Base-by-base conservation (phyloP, 306 rosid species). In the Quillaja saponaria region DNA sequence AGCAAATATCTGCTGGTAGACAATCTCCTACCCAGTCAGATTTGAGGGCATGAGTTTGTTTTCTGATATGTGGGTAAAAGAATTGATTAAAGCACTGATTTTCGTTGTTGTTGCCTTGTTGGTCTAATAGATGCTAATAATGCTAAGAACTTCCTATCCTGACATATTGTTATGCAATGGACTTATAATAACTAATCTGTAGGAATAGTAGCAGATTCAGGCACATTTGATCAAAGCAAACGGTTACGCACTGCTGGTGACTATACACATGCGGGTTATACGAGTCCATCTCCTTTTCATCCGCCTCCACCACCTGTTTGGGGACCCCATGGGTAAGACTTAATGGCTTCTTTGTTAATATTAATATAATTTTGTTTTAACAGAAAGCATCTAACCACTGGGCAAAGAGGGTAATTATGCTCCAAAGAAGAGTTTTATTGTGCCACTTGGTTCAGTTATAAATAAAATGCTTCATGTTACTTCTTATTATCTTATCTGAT, bases 281-380 rank as follows among this genome's bases (percentile, higher is more conserved):
- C 84, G 3, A 80, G 87, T 55, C 96, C 97, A 6, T 88, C 94
- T 46, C 96, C 89, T 34, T 87, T 85, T 80, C 95, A 87, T 58
- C 94, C 90, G 40, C 91, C 97, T 6, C 97, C 95, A 1, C 82
- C 80, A 8, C 87, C 91, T 60, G 83, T 91, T 54, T 91, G 97
- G 97, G 97, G 89, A 3, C 96, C 95, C 31, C 96, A 87, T 16
- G 97, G 96, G 97, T 90, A 76, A 73, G 34, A 33, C 38, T 64
- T 25, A 7, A 14, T 40, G 1, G 1, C 28, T 40, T 50, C 28
- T 47, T 67, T 4, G 14, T 35, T 28, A 34, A 34, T 28, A n/a
- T 19, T n/a, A 61, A 5, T 13, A 2, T 25, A 16, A 51, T 5
- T 54, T 12, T 15, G 47, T 45, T 55, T 21, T 9, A 8, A 35